Base-by-base conservation (phyloP, 2,329 filamentous ascomycete genomes). In the Arthrobotrys megalospora region DNA sequence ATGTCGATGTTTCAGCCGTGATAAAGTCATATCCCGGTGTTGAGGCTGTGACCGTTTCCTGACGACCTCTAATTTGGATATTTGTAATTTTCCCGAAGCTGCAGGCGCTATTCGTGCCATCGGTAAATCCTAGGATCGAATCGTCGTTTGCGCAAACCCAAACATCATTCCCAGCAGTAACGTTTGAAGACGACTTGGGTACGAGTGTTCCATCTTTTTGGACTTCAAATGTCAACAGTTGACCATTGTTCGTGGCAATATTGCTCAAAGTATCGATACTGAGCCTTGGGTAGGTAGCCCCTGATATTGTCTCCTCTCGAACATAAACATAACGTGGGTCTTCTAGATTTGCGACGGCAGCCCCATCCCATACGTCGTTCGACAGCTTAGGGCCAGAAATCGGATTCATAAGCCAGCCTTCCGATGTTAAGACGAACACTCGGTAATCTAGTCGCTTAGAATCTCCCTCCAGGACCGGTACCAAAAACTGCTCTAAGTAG, bases 371-470 rank as follows among this genome's bases (percentile, higher is more conserved):
- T 6, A 28, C 19, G n/a, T 14, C 58, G 32, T 63, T n/a, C 16
- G 11, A 7, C 1, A 41, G 2, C 7, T 41, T 38, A 5, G 58
- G 58, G 12, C 21, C 38, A 24, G 16, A 21, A 28, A 63, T 45
- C 3, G 58, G 36, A n/a, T 63, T 28, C 58, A 45, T 43, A 7
- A 63, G 2, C 58, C 58, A 63, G 11, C 58, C 58, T 16, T 63
- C 58, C 16, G 34, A n/a, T 12, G 58, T 63, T n/a, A 63, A n/a
- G 8, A 45, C 36, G 38, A 63, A 63, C 6, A 24, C 21, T 28
- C 58, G 16, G 24, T 63, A 63, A 6, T 24, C 16, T 3, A n/a
- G 3, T 28, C 58, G 47, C n/a, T 45, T 12, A 6, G 38, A 14
- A 10, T 21, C 36, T 8, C 10, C 36, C 1, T 24, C 38, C 12